These are phyloP conservation scores for Solanum lycopersicoides DNA, from an alignment of 257 asterid species.

Conservation along the genomic window DNA sequence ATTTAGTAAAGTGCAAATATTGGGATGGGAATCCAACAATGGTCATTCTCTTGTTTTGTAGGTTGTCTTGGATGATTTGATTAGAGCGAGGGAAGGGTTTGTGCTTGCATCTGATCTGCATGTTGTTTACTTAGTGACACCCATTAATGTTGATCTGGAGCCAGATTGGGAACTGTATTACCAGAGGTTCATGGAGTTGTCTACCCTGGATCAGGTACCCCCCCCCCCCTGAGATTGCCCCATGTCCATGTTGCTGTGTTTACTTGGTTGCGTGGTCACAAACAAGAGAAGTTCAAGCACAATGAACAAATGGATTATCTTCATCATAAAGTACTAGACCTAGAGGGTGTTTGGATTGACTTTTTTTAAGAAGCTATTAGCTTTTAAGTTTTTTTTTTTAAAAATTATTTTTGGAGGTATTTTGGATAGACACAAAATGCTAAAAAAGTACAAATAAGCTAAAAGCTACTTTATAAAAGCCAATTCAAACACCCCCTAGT, in stretches of 20 bases:
- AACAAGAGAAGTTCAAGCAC: background rate
- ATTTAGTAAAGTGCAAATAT: background rate
- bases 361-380: background rate
- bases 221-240: background rate
- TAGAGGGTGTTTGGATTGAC: background rate
- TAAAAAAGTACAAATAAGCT: background rate
- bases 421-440: background rate
- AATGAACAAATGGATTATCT: background rate
- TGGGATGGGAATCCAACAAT: background rate
- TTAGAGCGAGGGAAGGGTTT: conserved; percentile 98
- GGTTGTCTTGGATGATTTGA: conserved; percentile 94
- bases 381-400: too few species aligned
- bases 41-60: conserved; percentile 13
- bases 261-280: background rate
- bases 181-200: conserved; percentile 84
- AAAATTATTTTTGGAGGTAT: background rate
- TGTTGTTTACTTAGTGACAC: conserved; percentile 94
- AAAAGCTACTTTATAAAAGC: background rate
- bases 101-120: conserved; percentile 97
- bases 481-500: background rate
- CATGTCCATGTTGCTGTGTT: background rate
- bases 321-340: background rate
- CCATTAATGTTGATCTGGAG: conserved; percentile 89
- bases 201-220: conserved; percentile 80
- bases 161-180: conserved; percentile 96